These are phyloP conservation scores for Limnomonas spitsbergensis DNA, from an alignment of 139 green algal species.

Conservation along the genomic window DNA sequence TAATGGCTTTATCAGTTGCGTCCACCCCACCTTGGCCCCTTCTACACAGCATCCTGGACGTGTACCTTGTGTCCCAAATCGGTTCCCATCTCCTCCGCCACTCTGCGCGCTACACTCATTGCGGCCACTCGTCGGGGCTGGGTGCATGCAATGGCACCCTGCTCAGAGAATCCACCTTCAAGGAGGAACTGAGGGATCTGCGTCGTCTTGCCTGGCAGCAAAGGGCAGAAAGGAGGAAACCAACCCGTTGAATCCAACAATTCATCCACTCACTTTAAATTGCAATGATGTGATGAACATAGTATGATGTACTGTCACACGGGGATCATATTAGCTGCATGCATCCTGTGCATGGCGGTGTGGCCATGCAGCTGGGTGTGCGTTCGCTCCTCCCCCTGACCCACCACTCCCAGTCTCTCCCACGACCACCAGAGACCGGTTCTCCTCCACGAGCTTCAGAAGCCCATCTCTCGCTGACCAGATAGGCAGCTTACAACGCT, in stretches of 20 bases:
- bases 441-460: constrained; percentile 45
- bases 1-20: constrained; percentile 76
- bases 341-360: too few relatives aligned
- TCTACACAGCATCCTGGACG: too few relatives aligned
- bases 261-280: too few relatives aligned
- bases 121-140: constrained; percentile 86
- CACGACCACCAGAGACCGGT: constrained; percentile 66
- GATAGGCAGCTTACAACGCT: constrained; percentile 62
- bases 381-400: too few relatives aligned
- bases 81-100: constrained; percentile 79
- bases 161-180: constrained; percentile 44
- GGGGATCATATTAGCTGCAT: too few relatives aligned
- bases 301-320: too few relatives aligned
- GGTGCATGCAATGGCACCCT: constrained; percentile 72
- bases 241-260: too few relatives aligned
- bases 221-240: too few relatives aligned
- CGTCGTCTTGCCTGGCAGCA: constrained; percentile 70
- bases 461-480: constrained; percentile 57
- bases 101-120: constrained; percentile 78
- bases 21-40: too few relatives aligned
- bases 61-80: constrained; percentile 73
- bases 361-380: too few relatives aligned
- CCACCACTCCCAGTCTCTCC: constrained; percentile 82
- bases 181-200: constrained; percentile 70
- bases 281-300: too few relatives aligned